Conservation (phyloP, 129 eudicot genomes). For the Chrysanthemum seticuspe region DNA sequence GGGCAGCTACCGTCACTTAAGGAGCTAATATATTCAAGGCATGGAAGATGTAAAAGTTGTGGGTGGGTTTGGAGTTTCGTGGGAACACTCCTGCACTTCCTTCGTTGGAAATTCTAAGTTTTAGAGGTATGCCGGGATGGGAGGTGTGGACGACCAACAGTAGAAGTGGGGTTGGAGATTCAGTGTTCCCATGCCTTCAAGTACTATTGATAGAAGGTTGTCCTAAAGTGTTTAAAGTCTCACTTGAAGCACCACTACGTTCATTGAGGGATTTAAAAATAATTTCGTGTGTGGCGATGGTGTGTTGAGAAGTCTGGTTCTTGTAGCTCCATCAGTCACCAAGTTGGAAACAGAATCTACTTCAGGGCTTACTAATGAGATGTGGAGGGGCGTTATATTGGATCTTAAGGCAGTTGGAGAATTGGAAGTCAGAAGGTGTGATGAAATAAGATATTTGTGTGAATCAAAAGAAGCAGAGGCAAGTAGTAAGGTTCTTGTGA, state of each 20-base stretch:
- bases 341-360: not conserved
- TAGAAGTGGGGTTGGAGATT: not conserved
- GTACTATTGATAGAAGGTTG: not conserved
- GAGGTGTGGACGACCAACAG: slow-evolving; percentile 1
- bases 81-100: not conserved
- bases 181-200: slow-evolving; percentile 1
- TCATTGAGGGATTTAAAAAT: not conserved
- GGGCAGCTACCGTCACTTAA: slow-evolving; percentile 8
- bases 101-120: slow-evolving; percentile 8
- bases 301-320: slow-evolving; percentile 11
- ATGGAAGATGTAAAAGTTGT: not conserved
- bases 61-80: slow-evolving; percentile 4
- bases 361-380: slow-evolving; percentile 15
- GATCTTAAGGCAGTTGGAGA: not conserved
- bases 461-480: slow-evolving; percentile 10
- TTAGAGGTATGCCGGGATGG: not conserved
- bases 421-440: not conserved
- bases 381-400: slow-evolving; percentile 12
- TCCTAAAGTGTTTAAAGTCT: not conserved
- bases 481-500: slow-evolving; percentile 5
- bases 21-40: not conserved
- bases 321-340: not conserved
- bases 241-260: not conserved
- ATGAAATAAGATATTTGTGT: slow-evolving; percentile 20
- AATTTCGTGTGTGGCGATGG: not conserved